A percentile compares a stretch with the other conserved stretches of the same genome.
phyloP scores from a whole-genome alignment of 345 rosid genomes.

The Lagerstroemia speciosa region DNA sequence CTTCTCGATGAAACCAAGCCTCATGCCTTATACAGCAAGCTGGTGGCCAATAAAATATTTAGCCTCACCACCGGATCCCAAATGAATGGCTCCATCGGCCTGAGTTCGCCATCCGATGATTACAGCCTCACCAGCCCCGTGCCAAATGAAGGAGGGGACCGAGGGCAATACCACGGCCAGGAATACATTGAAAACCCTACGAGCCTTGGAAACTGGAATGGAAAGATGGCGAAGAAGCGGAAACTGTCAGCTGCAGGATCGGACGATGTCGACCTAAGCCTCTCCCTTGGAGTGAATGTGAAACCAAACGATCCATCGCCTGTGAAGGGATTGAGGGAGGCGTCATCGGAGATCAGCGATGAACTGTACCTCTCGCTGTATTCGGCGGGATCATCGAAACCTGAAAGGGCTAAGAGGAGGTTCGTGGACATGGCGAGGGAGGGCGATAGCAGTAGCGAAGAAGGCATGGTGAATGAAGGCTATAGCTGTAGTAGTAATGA shows the following conservation, averaged over 20 bases:
- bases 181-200: too few relatives aligned
- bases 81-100: neutral
- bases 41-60: neutral
- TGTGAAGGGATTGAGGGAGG: constrained; percentile 14
- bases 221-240: constrained; percentile 10
- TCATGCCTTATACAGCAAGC: neutral
- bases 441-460: constrained; percentile 19
- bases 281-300: constrained; percentile 31
- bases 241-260: neutral
- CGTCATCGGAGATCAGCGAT: constrained; percentile 16
- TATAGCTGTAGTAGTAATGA: constrained; percentile 13
- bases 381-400: constrained; percentile 32
- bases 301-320: neutral
- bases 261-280: constrained; percentile 37
- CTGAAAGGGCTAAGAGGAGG: neutral
- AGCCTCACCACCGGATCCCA: neutral
- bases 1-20: neutral
- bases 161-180: too few relatives aligned
- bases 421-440: too few relatives aligned
- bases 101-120: neutral
- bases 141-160: neutral
- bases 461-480: constrained; percentile 19
- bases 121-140: neutral
- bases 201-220: neutral
- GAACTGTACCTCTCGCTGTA: constrained; percentile 47